Evolutionary conservation across 352 stramenopile species (phyloP), one percentile per base, ranked within the genome.

Genomic region (Globisporangium paroecandrum): DNA sequence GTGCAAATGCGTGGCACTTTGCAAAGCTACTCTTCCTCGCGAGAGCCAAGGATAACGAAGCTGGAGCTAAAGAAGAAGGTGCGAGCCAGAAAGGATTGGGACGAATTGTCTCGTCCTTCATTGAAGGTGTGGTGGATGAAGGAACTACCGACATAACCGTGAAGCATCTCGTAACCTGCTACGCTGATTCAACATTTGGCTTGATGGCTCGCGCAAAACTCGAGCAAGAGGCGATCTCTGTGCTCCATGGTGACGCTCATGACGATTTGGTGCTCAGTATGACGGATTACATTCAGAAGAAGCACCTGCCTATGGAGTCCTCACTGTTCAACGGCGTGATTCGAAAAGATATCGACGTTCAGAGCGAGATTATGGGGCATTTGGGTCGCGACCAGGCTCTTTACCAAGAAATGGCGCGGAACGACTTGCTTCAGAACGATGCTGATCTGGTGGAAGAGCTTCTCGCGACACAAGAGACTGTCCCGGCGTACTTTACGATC

Each of bases 311-410:
- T 25, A 67, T 95, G 20, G 77, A 84, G 25, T 94, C 74, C 8
- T 84, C 85, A 38, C 70, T 93, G 8, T 91, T 98, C 46, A 98
- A 98, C 67, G 92, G 92, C 38, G 78, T 97, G 38, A 53, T 97
- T 4, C 78, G 83, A 38, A 82, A 76, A 15, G 76, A 85, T 51
- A 58, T 91, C 20, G 80, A 93, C 36, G 58, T 97, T 38, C 81
- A 96, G 72, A 74, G 71, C 38, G 74, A 87, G 2, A 78, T 97
- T 57, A 94, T 97, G 83, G 64, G 62, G 6, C 77, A 90, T 59
- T 80, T 97, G 29, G 83, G 84, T 2, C 76, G 86, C 62, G 93
- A 98, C 59, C 91, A 98, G 60, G 72, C 69, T 5, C 58, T 91
- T 4, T 95, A 89, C 43, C 81, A 94, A 59, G 75, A 72, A 8